phyloP scores from a whole-genome alignment of 495 filamentous ascomycete genomes.

The Aspergillus diversus region DNA sequence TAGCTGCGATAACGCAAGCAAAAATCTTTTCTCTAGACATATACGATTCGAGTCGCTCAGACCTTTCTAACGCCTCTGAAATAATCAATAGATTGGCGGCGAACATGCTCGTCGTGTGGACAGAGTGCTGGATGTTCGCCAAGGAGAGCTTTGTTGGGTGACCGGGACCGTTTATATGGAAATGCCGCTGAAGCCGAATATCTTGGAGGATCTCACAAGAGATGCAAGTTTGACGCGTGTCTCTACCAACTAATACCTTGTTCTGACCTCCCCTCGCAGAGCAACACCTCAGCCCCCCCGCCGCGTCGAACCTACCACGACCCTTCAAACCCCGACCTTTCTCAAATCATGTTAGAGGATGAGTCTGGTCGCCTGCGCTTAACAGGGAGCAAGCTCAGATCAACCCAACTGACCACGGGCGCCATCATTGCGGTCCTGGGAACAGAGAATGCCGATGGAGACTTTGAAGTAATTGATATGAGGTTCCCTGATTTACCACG shows the following conservation, averaged over 20 bases:
- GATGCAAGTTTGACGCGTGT: constrained; percentile 61
- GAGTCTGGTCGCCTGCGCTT: constrained; percentile 91
- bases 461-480: constrained; percentile 90
- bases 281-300: constrained; percentile 84
- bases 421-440: constrained; percentile 90
- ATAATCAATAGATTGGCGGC: constrained; percentile 63
- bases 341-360: constrained; percentile 86
- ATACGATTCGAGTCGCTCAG: background rate
- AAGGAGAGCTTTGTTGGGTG: constrained; percentile 96
- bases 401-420: constrained; percentile 80
- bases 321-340: constrained; percentile 46
- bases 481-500: constrained; percentile 82
- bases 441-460: constrained; percentile 87
- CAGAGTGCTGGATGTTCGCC: constrained; percentile 90
- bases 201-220: constrained; percentile 92
- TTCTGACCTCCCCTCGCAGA: constrained; percentile 47
- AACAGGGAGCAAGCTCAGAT: constrained; percentile 65
- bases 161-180: constrained; percentile 95
- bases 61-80: constrained; percentile 12
- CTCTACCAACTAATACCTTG: background rate
- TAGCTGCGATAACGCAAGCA: background rate
- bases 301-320: constrained; percentile 75
- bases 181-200: constrained; percentile 94
- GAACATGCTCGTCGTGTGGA: constrained; percentile 77
- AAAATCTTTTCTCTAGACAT: background rate